Conservation (phyloP, 352 stramenopile species). For the Phytophthora hybrid region DNA sequence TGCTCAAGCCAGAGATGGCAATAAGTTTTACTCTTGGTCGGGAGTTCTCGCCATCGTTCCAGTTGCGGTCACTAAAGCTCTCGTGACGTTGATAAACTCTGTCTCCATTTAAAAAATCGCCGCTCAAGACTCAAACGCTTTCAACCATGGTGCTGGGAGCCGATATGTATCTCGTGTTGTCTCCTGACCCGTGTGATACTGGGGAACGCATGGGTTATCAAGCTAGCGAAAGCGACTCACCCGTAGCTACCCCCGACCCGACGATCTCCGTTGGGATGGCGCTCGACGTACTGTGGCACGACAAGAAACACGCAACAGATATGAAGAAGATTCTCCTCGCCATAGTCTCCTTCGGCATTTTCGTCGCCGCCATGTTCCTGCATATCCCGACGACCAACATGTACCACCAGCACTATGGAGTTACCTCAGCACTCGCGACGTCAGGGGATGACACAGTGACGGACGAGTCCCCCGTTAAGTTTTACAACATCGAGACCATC, state of each 20-base stretch:
- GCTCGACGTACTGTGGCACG: constrained; percentile 47
- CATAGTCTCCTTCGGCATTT: constrained; percentile 51
- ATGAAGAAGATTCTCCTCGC: constrained; percentile 47
- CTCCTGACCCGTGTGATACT: constrained; percentile 31
- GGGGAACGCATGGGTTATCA: constrained; percentile 19
- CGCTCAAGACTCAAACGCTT: neutral
- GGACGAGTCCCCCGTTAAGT: constrained; percentile 47
- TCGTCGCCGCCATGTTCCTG: constrained; percentile 51
- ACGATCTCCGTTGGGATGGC: constrained; percentile 38
- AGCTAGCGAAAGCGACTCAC: constrained; percentile 16
- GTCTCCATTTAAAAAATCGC: constrained; percentile 20
- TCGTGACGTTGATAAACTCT: neutral
- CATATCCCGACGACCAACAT: constrained; percentile 49
- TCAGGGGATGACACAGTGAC: constrained; percentile 58
- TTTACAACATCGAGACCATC: constrained; percentile 52
- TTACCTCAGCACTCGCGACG: constrained; percentile 45
- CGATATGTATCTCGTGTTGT: constrained; percentile 41
- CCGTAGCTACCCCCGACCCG: neutral
- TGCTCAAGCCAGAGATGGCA: neutral
- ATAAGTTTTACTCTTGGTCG: constrained; percentile 1
- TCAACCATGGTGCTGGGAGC: constrained; percentile 26
- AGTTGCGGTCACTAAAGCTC: neutral
- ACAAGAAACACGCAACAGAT: constrained; percentile 47
- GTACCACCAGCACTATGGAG: constrained; percentile 43
- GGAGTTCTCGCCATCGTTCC: constrained; percentile 6